These are phyloP conservation scores for Lasiosphaeria hispida DNA, from an alignment of 495 filamentous ascomycete species.

Conservation along the genomic window DNA sequence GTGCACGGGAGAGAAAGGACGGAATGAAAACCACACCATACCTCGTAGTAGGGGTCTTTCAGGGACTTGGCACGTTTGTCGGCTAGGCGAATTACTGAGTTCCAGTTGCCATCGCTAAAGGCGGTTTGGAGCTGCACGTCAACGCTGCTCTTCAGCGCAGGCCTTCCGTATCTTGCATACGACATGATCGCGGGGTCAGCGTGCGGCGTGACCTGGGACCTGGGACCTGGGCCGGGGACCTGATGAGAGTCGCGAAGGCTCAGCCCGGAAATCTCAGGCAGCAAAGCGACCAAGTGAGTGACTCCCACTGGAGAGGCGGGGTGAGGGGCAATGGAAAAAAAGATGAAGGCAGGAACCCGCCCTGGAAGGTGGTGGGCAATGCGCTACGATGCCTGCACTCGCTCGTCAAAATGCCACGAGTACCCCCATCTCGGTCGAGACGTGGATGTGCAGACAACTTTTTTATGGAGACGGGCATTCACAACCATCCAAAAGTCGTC, in stretches of 20 bases:
- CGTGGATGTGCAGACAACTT: no score
- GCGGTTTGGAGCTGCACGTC: constrained; percentile 40
- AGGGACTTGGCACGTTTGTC: constrained; percentile 38
- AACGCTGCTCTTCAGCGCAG: constrained; percentile 36
- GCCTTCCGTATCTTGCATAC: constrained; percentile 25
- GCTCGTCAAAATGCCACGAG: no score
- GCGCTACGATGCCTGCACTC: no score
- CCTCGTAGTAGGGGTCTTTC: constrained; percentile 49
- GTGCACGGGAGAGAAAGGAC: not conserved
- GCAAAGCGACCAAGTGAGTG: no score
- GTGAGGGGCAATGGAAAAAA: no score
- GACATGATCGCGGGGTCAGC: constrained; percentile 19
- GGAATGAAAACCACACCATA: constrained; percentile 15
- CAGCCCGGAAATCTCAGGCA: no score
- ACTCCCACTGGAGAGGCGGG: no score
- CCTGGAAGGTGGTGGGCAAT: no score
- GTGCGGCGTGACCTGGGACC: not conserved
- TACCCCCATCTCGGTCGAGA: no score
- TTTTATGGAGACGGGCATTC: no score
- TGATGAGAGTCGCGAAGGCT: not conserved
- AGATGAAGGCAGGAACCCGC: no score
- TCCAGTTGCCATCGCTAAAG: constrained; percentile 45
- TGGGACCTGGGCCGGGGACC: not conserved
- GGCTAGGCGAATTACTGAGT: constrained; percentile 38
- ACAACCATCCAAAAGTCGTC: no score